Evolutionary conservation across 2,329 filamentous ascomycete species (phyloP).

Genomic region (Colletotrichum musae): DNA sequence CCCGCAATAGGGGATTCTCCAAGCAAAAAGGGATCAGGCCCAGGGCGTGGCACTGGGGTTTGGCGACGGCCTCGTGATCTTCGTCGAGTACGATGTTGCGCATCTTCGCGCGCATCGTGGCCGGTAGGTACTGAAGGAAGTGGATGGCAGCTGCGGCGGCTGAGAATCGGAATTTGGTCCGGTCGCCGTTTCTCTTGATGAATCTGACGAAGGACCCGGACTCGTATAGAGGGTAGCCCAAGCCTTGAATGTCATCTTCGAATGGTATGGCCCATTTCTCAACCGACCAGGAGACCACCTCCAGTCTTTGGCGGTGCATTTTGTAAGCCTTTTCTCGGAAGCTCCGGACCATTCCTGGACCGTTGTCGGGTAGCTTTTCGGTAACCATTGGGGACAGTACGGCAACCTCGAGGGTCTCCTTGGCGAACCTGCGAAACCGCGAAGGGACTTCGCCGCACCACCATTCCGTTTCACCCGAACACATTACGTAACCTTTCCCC

Average conservation of each 20-base stretch:
- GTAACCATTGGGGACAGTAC: not conserved
- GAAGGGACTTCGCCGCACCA: slow-evolving; percentile 1
- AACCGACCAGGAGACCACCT: not conserved
- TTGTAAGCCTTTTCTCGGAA: too few species aligned
- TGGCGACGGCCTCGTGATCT: not conserved
- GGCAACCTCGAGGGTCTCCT: not conserved
- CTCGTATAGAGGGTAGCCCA: not conserved
- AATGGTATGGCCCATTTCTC: not conserved
- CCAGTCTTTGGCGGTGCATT: too few species aligned
- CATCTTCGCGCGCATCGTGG: not conserved
- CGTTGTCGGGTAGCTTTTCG: too few species aligned
- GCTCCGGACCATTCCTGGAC: too few species aligned
- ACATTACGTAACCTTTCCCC: not conserved
- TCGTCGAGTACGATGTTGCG: slow-evolving; percentile 9
- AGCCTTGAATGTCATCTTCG: not conserved
- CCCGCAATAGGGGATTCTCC: slow-evolving; percentile 4
- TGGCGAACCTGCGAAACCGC: not conserved
- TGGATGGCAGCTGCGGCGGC: not conserved
- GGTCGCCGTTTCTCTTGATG: not conserved
- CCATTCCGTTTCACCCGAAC: not conserved
- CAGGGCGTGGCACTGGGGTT: not conserved
- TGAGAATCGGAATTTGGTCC: not conserved
- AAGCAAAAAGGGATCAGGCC: slow-evolving; percentile 18
- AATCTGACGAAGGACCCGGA: not conserved
- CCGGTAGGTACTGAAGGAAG: not conserved